phyloP scores from a whole-genome alignment of 768 basidiomycete species.

The Tulasnella sp. region DNA sequence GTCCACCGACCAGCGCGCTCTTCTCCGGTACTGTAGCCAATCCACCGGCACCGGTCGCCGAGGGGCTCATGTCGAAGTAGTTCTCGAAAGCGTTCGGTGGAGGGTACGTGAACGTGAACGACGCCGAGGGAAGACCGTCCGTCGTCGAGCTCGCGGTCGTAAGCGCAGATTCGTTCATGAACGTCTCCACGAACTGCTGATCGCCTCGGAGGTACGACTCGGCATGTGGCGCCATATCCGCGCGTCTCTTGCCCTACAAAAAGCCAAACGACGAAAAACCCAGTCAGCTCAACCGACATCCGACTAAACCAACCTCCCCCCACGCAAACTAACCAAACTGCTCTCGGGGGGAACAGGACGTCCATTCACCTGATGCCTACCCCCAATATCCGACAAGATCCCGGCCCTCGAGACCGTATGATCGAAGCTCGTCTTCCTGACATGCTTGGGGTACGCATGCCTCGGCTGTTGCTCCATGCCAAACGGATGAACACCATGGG shows the following conservation, averaged over 20 bases:
- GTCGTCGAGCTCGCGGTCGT: neutral
- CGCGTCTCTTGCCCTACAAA: constrained; percentile 49
- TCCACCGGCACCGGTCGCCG: constrained; percentile 5
- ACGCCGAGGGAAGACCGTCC: neutral
- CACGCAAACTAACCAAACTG: neutral
- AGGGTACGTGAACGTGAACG: constrained; percentile 12
- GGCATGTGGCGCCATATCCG: constrained; percentile 57
- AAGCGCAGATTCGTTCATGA: neutral
- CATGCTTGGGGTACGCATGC: constrained; percentile 59
- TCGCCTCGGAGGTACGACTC: constrained; percentile 74
- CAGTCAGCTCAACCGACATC: neutral
- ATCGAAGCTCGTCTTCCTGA: constrained; percentile 91
- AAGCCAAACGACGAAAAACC: constrained; percentile 27
- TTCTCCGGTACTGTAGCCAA: constrained; percentile 2
- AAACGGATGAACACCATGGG: neutral
- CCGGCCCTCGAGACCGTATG: constrained; percentile 66
- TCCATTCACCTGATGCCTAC: constrained; percentile 69
- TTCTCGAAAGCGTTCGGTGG: constrained; percentile 7
- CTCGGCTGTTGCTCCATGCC: neutral
- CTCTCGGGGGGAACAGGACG: constrained; percentile 41
- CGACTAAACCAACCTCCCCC: neutral
- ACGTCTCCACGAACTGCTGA: constrained; percentile 32
- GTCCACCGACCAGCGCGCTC: constrained; percentile 4
- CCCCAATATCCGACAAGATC: constrained; percentile 26
- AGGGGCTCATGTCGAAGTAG: constrained; percentile 9